Base-by-base conservation (phyloP, 2,329 filamentous ascomycete species). In the Fusarium chuoi region DNA sequence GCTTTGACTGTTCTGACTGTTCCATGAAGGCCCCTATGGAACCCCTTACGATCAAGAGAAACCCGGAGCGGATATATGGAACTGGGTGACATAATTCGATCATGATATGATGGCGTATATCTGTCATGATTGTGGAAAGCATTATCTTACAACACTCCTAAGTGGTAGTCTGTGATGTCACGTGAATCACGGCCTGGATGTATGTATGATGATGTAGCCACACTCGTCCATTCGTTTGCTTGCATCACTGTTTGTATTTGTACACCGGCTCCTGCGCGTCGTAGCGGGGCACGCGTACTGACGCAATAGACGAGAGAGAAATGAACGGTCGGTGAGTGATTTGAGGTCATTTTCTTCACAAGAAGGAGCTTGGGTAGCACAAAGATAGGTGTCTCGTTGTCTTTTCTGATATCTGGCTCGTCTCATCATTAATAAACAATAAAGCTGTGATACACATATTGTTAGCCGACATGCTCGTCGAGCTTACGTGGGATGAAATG, bases 131-230 rank as follows among this genome's bases (percentile, higher is more conserved):
- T 45, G 57, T 24, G 44, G 38, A 58, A 68, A 52, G 44, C 28
- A 30, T 55, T 58, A 41, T 41, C 38, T 35, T 44, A 33, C n/a
- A 38, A 30, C 20, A 54, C 20, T 68, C 44, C 30, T 67, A 22
- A 44, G 64, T 35, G 28, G 68, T 57, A 35, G 54, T 59, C 22
- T 63, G 24, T 38, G 13, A 54, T 51, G 45, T 75, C 74, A 76
- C 70, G 75, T 77, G 75, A 68, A 58, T 20, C 17, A 49, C 9
- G 33, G 41, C 26, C 42, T n/a, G 15, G 15, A 68, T 73, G 70
- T 61, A 68, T 46, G 63, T 61, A 68, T 46, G 63, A 74, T 76
- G 75, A 65, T 70, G 70, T 58, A 58, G 67, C 58, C 71, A 74
- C 71, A 68, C 51, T 68, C 55, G 55, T 71, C 67, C 49, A 63